phyloP scores from a whole-genome alignment of 495 filamentous ascomycete genomes.

The Hyphodiscus hymeniophilus region DNA sequence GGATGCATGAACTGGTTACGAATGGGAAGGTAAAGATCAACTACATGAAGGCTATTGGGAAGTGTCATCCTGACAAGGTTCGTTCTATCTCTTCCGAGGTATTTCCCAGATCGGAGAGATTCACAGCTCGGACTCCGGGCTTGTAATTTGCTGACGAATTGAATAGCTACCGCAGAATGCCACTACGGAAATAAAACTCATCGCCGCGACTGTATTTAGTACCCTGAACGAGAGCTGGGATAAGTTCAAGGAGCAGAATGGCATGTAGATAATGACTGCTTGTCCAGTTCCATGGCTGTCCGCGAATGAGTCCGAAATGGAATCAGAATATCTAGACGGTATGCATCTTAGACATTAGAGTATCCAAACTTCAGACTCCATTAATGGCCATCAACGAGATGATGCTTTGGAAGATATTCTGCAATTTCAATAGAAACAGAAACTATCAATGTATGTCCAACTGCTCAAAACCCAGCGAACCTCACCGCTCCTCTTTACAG shows the following conservation, averaged over 20 bases:
- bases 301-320: too few relatives aligned
- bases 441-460: too few relatives aligned
- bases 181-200: slow-evolving; percentile 90
- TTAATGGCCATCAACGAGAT: too few relatives aligned
- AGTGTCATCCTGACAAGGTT: slow-evolving; percentile 98
- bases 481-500: too few relatives aligned
- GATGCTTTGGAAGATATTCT: too few relatives aligned
- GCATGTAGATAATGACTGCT: slow-evolving; percentile 36
- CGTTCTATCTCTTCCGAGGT: slow-evolving; percentile 21
- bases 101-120: neutral
- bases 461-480: too few relatives aligned
- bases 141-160: slow-evolving; percentile 12
- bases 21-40: slow-evolving; percentile 89
- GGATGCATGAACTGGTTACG: slow-evolving; percentile 83
- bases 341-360: too few relatives aligned
- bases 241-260: slow-evolving; percentile 90
- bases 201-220: slow-evolving; percentile 82
- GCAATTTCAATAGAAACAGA: too few relatives aligned
- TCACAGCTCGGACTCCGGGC: neutral
- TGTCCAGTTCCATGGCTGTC: too few relatives aligned
- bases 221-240: slow-evolving; percentile 98
- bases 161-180: slow-evolving; percentile 73
- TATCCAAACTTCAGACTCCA: too few relatives aligned
- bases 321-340: too few relatives aligned
- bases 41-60: slow-evolving; percentile 98